Evolutionary conservation across 495 filamentous ascomycete genomes (phyloP).

Genomic region (Aspergillus mulundensis): DNA sequence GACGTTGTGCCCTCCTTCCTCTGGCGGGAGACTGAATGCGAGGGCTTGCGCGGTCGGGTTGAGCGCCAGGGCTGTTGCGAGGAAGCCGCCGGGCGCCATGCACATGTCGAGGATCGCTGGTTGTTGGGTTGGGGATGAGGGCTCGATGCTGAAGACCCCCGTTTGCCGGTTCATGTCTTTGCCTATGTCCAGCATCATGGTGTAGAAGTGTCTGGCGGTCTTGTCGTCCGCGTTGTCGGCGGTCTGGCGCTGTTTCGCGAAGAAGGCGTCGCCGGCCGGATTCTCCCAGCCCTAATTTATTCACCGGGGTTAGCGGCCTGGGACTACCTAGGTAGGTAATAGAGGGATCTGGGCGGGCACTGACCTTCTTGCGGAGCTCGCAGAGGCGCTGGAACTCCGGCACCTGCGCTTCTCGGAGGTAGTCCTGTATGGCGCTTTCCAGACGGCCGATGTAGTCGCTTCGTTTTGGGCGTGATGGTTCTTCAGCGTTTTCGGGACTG

Average conservation of each 20-base stretch:
- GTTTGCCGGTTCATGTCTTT: neutral
- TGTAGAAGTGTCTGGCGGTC: neutral
- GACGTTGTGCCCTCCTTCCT: conserved; percentile 43
- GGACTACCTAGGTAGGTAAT: neutral
- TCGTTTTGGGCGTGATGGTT: neutral
- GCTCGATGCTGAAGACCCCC: conserved; percentile 13
- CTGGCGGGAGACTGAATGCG: conserved; percentile 41
- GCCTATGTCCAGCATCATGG: neutral
- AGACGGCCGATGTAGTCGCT: neutral
- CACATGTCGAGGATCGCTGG: conserved; percentile 50
- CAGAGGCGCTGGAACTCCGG: neutral
- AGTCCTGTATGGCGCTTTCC: neutral
- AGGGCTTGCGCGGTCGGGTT: conserved; percentile 32
- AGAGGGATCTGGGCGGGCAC: too few relatives aligned
- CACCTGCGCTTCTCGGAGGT: neutral
- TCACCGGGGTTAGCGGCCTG: neutral
- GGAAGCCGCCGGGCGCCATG: conserved; percentile 55
- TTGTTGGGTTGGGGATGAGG: neutral
- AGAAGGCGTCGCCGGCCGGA: neutral
- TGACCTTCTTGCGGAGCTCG: neutral
- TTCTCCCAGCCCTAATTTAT: neutral
- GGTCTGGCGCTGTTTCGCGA: neutral
- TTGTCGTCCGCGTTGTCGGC: neutral
- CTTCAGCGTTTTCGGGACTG: neutral
- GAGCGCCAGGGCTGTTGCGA: conserved; percentile 27